phyloP scores from a whole-genome alignment of 179 eudicot genomes.

The Silene noctiflora region DNA sequence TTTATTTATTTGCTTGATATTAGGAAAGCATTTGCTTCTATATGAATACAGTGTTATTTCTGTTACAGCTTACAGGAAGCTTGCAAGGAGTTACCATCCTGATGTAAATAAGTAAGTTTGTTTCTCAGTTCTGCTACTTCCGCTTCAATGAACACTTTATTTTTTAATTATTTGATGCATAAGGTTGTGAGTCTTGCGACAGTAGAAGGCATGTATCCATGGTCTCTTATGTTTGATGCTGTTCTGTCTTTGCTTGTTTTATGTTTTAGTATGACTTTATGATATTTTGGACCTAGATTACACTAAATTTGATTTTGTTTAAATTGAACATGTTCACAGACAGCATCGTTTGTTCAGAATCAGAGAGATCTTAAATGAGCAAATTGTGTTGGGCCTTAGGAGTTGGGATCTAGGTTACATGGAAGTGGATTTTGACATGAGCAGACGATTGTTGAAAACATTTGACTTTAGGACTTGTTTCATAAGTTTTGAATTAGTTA shows the following conservation, averaged over 20 bases:
- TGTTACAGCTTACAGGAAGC: constrained; percentile 87
- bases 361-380: not conserved
- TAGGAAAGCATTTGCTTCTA: not conserved
- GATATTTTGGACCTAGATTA: not conserved
- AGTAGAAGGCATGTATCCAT: not conserved
- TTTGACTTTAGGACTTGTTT: not conserved
- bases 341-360: too few relatives aligned
- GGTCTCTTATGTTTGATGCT: not conserved
- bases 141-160: not conserved
- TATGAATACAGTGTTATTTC: constrained; percentile 4
- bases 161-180: not conserved
- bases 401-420: not conserved
- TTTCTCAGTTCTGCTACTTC: not conserved
- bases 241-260: not conserved
- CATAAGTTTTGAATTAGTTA: not conserved
- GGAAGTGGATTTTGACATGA: not conserved
- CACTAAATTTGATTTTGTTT: not conserved
- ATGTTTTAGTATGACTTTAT: not conserved
- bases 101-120: constrained; percentile 91
- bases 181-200: not conserved
- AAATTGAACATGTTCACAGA: not conserved
- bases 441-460: not conserved
- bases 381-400: not conserved
- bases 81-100: constrained; percentile 92
- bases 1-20: not conserved